Base-by-base conservation (phyloP, 2,329 filamentous ascomycete species). In the Neopestalotiopsis sp. region DNA sequence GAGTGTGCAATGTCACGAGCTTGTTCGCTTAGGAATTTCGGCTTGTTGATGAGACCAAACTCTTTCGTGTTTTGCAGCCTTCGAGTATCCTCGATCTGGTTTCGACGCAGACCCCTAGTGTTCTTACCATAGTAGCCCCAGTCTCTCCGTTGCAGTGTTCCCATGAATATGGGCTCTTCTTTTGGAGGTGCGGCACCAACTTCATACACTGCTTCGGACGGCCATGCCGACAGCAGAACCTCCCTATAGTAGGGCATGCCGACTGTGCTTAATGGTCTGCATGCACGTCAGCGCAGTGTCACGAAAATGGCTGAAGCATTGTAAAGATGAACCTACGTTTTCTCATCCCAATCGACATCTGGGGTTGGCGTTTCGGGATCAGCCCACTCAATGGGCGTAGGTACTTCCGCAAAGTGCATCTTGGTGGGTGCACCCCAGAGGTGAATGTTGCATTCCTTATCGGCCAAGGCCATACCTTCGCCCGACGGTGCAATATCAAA, bases 201-300 rank as follows among this genome's bases (percentile, higher is more conserved):
- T 78, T 98, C 94, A 69, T 92, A 95, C 1, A 96, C 81, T 74
- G 95, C 85, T 76, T 95, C 93, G 69, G 90, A 91, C 32, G 96
- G 94, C 94, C 95, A 98, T 49, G 93, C 91, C 2, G 96, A 99
- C 49, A 97, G 86, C 12, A 99, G 86, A 14, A 88, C 86, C 71
- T 98, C 95, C 71, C 95, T 90, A 79, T 99, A 99, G 79, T 95
- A 97, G 1, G 96, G 95, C 88, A 99, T 92, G 12, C 96, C 97
- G 65, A 98, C 85, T 42, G 90, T 89, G 80, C 91, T 98, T 57
- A 99, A 78, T 0, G 96, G 94, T 4, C 91, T 93, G 32, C 14
- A 40, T 17, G 4, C 60, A 12, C 24, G 57, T 75, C n/a, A 75
- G 71, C 14, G 61, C 5, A n/a, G 5, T 20, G 30, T 34, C 30